Percentiles rank a stretch among this genome's conserved stretches.
Conservation (phyloP, 2,329 filamentous ascomycete genomes). For the Ampelomyces quisqualis region DNA sequence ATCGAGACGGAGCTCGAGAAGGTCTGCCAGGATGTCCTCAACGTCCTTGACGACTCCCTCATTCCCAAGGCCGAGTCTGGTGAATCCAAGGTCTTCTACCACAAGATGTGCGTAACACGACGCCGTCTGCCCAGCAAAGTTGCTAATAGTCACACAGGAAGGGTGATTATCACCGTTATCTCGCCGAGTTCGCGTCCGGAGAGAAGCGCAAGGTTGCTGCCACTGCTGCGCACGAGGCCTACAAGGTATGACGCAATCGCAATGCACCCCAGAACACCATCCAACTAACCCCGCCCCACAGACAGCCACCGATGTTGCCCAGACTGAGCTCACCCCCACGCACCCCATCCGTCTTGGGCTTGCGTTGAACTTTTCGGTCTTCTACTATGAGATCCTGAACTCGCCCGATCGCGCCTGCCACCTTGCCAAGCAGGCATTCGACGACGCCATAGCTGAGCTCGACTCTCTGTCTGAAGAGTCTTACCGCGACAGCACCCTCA, state of each 20-base stretch:
- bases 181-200: slow-evolving; percentile 88
- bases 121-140: slow-evolving; percentile 6
- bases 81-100: slow-evolving; percentile 99
- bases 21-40: slow-evolving; percentile 96
- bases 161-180: slow-evolving; percentile 95
- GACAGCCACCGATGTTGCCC: slow-evolving; percentile 97
- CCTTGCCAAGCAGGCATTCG: slow-evolving; percentile 97
- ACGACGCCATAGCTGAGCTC: slow-evolving; percentile 97
- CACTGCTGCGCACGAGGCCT: slow-evolving; percentile 86
- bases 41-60: slow-evolving; percentile 87
- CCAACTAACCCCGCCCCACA: slow-evolving; percentile 43
- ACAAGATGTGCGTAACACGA: slow-evolving; percentile 83
- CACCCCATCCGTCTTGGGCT: slow-evolving; percentile 98
- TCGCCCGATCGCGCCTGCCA: slow-evolving; percentile 97
- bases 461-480: slow-evolving; percentile 97
- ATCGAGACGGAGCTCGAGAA: slow-evolving; percentile 96
- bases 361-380: slow-evolving; percentile 98
- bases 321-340: slow-evolving; percentile 94
- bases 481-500: slow-evolving; percentile 97
- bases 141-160: slow-evolving; percentile 62
- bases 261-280: slow-evolving; percentile 11
- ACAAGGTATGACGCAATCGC: slow-evolving; percentile 72
- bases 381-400: slow-evolving; percentile 99
- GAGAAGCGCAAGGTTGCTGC: slow-evolving; percentile 90
- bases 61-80: slow-evolving; percentile 95